Base-by-base conservation (phyloP, 192 early-diverging fungal species). In the Entomortierella lignicola region DNA sequence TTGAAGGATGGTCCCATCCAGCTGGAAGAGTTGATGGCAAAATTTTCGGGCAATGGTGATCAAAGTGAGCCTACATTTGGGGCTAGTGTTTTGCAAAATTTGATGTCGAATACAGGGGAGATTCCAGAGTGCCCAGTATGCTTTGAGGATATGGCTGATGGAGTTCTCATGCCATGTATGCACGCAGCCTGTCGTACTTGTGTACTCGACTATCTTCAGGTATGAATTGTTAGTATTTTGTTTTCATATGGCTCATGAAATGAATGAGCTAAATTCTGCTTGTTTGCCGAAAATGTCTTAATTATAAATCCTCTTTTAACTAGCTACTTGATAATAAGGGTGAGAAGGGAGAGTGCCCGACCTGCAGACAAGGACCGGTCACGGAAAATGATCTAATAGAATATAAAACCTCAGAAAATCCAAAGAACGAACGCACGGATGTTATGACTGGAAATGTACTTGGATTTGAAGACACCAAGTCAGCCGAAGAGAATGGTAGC, bases 161-260 rank as follows among this genome's bases (percentile, higher is more conserved):
- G 81, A 34, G 82, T 88, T 18, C 39, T 88, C 8, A 66, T 89
- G 71, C 87, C 87, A 4, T 89, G 88, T 47, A 85, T 86, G 82
- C 88, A 89, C 71, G 74, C 82, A 29, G 84, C 82, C 5, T 89
- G 88, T 62, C 75, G 85, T 25, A 57, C 60, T 0, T 89, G 88
- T 57, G 81, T 87, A n/a, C 48, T 82, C 20, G 86, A 87, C 8
- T 88, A 77, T 51, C 72, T 88, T 20, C 85, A 85, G 72, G 86
- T 85, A 58, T 23, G 55, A 25, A n/a, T 17, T 4, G 2, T n/a
- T 60, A 37, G n/a, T n/a, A n/a, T n/a, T n/a, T n/a, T n/a, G n/a
- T n/a, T n/a, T n/a, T n/a, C n/a, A n/a, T n/a, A n/a, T n/a, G n/a
- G n/a, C n/a, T n/a, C n/a, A n/a, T n/a, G n/a, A n/a, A n/a, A n/a